Evolutionary conservation across 805 yeast genomes (phyloP), one percentile per base, ranked within the genome.

Genomic region (Wickerhamiella dianesei): DNA sequence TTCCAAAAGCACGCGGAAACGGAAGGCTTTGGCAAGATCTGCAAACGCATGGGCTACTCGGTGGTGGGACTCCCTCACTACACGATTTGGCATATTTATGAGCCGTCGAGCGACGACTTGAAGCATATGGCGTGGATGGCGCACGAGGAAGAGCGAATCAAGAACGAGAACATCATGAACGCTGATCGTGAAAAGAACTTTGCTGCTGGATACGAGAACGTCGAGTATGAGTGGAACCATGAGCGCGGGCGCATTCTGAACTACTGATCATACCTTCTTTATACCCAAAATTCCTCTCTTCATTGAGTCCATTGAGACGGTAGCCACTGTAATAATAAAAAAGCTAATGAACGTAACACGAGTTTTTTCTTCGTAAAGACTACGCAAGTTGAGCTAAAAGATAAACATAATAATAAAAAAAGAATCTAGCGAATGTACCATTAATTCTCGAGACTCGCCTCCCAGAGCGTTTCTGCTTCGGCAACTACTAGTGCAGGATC

Each of bases 1-100:
- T 89, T 86, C 65, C 83, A 85, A 64, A 86, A 85, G 57, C 97
- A 92, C 62, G 98, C 97, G 3, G 98, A 89, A 62, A 89, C 97
- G 1, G 97, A 92, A 65, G 97, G 95, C 0, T 89, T 92, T 64
- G 98, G 95, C 44, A 88, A 85, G 60, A 72, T 89, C 71, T 79
- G 88, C 58, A 79, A 82, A 56, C 72, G 82, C 53, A 87, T 89
- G 95, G 88, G 92, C 2, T 83, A 74, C 62, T 72, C 79, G 17
- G 96, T 89, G 16, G 75, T 82, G 49, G 98, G 98, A 0, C 71
- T 89, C 56, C 96, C 97, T 8, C 96, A 92, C 66, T 89, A 89
- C 62, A 94, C 87, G 37, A 82, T 89, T 48, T 89, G 98, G 97
- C 96, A 87, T 64, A 82, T 88, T 52, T 89, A 89, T 64, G 97